Conservation (phyloP, 352 stramenopile genomes). For the Aphanomyces stellatus region DNA sequence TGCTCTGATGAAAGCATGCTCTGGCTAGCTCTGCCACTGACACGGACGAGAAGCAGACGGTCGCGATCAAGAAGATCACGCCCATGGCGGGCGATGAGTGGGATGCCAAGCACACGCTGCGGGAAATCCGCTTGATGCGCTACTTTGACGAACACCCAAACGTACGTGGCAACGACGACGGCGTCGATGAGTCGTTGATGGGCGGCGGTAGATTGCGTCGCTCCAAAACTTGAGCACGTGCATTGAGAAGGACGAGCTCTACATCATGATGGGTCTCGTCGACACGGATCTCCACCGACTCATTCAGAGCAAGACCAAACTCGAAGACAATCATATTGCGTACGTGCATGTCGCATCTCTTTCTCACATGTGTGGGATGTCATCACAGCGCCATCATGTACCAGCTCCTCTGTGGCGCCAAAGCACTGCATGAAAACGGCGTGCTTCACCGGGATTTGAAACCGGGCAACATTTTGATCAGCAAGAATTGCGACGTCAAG, state of each 20-base stretch:
- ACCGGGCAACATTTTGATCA: conserved; percentile 78
- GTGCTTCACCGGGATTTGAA: conserved; percentile 82
- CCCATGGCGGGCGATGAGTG: conserved; percentile 86
- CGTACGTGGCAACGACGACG: conserved; percentile 25
- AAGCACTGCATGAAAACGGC: conserved; percentile 86
- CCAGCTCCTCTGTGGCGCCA: conserved; percentile 83
- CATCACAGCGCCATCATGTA: conserved; percentile 87
- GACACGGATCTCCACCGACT: conserved; percentile 89
- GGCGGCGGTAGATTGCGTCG: conserved; percentile 43
- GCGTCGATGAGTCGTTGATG: neutral
- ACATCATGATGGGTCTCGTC: conserved; percentile 93
- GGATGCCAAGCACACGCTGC: conserved; percentile 87
- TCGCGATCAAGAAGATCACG: conserved; percentile 91
- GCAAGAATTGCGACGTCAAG: conserved; percentile 78
- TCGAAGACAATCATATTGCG: conserved; percentile 68
- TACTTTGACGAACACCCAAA: conserved; percentile 88
- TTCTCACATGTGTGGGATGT: neutral
- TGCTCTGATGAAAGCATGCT: too few species aligned
- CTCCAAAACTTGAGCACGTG: conserved; percentile 77
- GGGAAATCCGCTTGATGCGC: conserved; percentile 86
- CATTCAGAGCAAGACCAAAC: conserved; percentile 84
- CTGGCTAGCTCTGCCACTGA: conserved; percentile 55
- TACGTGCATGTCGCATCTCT: conserved; percentile 26
- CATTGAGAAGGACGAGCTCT: conserved; percentile 87
- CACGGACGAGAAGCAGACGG: conserved; percentile 52